These are phyloP conservation scores for Fusarium stilboides DNA, from an alignment of 2,329 filamentous ascomycete genomes.

Conservation along the genomic window DNA sequence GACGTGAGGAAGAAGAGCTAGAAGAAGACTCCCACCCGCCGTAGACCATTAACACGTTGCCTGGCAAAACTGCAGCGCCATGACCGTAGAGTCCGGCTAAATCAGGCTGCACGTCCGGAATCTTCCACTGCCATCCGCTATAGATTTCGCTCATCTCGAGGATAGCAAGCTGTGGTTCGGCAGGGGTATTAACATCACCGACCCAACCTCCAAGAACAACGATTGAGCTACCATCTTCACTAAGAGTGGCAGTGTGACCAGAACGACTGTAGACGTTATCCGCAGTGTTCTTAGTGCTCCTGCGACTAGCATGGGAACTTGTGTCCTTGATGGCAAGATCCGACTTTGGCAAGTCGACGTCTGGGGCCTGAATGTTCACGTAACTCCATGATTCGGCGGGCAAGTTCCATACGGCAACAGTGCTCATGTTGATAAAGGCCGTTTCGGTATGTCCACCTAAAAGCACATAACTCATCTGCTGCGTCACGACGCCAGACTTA, in stretches of 20 bases:
- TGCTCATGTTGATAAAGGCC: slow-evolving; percentile 96
- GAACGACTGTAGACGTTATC: slow-evolving; percentile 81
- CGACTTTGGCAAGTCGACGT: slow-evolving; percentile 57
- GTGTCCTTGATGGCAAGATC: slow-evolving; percentile 68
- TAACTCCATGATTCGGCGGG: slow-evolving; percentile 92
- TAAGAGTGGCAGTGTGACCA: slow-evolving; percentile 88
- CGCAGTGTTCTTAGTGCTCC: slow-evolving; percentile 48
- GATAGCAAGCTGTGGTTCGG: slow-evolving; percentile 84
- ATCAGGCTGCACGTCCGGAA: slow-evolving; percentile 68
- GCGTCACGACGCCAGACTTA: slow-evolving; percentile 74
- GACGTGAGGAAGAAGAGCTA: slow-evolving; percentile 48
- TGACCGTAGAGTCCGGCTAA: slow-evolving; percentile 72
- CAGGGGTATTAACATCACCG: slow-evolving; percentile 81
- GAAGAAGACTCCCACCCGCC: slow-evolving; percentile 73
- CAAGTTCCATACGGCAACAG: slow-evolving; percentile 87
- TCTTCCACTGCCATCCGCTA: slow-evolving; percentile 80
- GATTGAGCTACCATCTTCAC: slow-evolving; percentile 82
- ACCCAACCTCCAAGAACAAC: slow-evolving; percentile 94
- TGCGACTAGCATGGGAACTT: slow-evolving; percentile 19
- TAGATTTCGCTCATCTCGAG: slow-evolving; percentile 83
- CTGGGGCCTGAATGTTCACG: slow-evolving; percentile 71
- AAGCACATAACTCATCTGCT: slow-evolving; percentile 84
- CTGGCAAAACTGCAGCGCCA: slow-evolving; percentile 73
- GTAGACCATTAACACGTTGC: slow-evolving; percentile 78
- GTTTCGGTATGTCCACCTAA: slow-evolving; percentile 86